Conservation (phyloP, 148 eudicot genomes). For the Heliosperma pusillum region DNA sequence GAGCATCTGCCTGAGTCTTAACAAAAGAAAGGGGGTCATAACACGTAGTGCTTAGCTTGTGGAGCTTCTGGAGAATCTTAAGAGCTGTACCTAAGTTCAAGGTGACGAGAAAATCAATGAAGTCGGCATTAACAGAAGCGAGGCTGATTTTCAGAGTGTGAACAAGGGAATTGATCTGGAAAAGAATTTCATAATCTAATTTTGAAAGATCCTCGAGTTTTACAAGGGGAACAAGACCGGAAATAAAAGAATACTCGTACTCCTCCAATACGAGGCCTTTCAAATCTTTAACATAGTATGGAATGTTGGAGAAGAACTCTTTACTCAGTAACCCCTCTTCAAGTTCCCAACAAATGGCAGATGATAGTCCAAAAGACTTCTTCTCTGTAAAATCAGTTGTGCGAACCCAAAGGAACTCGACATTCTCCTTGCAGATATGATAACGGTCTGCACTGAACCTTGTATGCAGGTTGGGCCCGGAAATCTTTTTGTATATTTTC, state of each 20-base stretch:
- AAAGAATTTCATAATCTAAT: constrained; percentile 68
- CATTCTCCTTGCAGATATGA: constrained; percentile 80
- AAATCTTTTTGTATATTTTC: constrained; percentile 56
- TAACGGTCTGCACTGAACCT: constrained; percentile 67
- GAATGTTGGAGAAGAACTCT: constrained; percentile 44
- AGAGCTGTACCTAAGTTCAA: constrained; percentile 46
- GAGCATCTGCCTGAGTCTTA: constrained; percentile 31
- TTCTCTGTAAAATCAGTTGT: constrained; percentile 66
- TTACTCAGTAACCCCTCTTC: constrained; percentile 36
- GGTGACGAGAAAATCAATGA: constrained; percentile 52
- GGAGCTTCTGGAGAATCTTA: constrained; percentile 62
- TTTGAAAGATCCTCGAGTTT: constrained; percentile 35
- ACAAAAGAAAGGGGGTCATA: constrained; percentile 75
- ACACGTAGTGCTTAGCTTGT: constrained; percentile 56
- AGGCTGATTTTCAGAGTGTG: constrained; percentile 81
- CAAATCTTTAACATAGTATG: constrained; percentile 46
- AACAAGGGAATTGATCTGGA: constrained; percentile 84
- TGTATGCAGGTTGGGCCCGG: constrained; percentile 56
- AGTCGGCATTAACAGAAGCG: constrained; percentile 56
- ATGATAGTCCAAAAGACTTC: constrained; percentile 70
- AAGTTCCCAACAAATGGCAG: constrained; percentile 70
- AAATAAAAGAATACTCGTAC: constrained; percentile 42
- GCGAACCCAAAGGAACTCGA: constrained; percentile 78
- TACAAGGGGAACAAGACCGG: constrained; percentile 76
- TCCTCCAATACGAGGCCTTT: constrained; percentile 42